Percentiles rank a stretch among this genome's conserved stretches.
Conservation (phyloP, 208 protist genomes). For the Wallacemonas sp. region DNA sequence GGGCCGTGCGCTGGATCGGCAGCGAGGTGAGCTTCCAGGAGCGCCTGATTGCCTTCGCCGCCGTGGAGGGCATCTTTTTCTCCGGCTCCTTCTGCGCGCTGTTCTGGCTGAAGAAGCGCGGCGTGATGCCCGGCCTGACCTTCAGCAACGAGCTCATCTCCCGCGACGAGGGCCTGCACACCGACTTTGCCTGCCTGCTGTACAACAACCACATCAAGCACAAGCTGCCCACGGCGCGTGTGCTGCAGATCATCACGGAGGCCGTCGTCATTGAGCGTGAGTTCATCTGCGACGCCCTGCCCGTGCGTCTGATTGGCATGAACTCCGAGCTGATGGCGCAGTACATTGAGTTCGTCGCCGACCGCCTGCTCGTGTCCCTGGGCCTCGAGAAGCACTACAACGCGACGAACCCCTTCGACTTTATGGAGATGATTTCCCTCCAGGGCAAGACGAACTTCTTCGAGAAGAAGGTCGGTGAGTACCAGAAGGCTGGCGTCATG, state of each 20-base stretch:
- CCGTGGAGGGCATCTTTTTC: slow-evolving; percentile 99
- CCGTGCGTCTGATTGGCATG: slow-evolving; percentile 99
- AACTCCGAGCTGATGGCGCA: slow-evolving; percentile 97
- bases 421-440: slow-evolving; percentile 99
- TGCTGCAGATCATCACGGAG: slow-evolving; percentile 92
- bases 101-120: slow-evolving; percentile 99
- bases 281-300: slow-evolving; percentile 98
- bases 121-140: slow-evolving; percentile 98
- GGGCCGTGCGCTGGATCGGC: slow-evolving; percentile 95
- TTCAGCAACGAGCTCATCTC: slow-evolving; percentile 99
- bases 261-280: slow-evolving; percentile 97
- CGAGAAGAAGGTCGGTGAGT: slow-evolving; percentile 98
- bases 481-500: slow-evolving; percentile 98
- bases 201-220: slow-evolving; percentile 94
- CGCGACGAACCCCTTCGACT: slow-evolving; percentile 98
- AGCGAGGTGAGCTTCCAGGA: slow-evolving; percentile 90
- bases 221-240: slow-evolving; percentile 82
- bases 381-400: slow-evolving; percentile 96
- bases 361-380: slow-evolving; percentile 97
- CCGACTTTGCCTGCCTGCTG: slow-evolving; percentile 98
- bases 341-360: slow-evolving; percentile 99
- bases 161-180: slow-evolving; percentile 99
- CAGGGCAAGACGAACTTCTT: slow-evolving; percentile 99
- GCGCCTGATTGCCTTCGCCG: slow-evolving; percentile 98
- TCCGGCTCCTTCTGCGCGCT: slow-evolving; percentile 98